These are phyloP conservation scores for Leucocoprinus birnbaumii DNA, from an alignment of 768 basidiomycete genomes.

Conservation along the genomic window DNA sequence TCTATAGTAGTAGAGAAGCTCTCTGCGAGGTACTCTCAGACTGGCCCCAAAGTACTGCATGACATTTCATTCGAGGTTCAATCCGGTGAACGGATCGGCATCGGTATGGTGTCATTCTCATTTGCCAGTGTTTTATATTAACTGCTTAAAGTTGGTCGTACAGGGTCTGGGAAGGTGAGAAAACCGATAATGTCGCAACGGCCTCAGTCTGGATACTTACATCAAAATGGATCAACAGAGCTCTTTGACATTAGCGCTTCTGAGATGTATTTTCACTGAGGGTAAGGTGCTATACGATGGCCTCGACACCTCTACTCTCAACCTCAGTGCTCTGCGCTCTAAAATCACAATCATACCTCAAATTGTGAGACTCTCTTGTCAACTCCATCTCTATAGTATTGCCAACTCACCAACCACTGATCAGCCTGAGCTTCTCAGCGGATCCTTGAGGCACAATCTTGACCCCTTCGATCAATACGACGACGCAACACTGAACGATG, in stretches of 20 bases:
- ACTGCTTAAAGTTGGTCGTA: constrained; percentile 32
- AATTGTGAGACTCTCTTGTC: constrained; percentile 22
- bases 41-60: constrained; percentile 51
- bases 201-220: no score
- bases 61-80: constrained; percentile 45
- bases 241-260: constrained; percentile 42
- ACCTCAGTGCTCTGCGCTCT: constrained; percentile 50
- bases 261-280: constrained; percentile 51
- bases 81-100: constrained; percentile 54
- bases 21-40: constrained; percentile 52
- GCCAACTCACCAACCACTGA: no score
- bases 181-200: not conserved
- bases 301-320: constrained; percentile 40
- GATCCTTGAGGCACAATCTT: constrained; percentile 52
- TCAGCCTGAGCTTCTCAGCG: constrained; percentile 31
- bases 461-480: constrained; percentile 58
- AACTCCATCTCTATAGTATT: no score
- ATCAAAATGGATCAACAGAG: constrained; percentile 16
- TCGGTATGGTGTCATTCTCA: constrained; percentile 31
- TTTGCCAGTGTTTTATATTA: not conserved
- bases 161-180: constrained; percentile 37
- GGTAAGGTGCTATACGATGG: constrained; percentile 54
- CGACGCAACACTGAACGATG: constrained; percentile 38
- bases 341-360: constrained; percentile 58
- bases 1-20: constrained; percentile 50